Base-by-base conservation (phyloP, 148 eudicot genomes). In the Pharnaceum exiguum region DNA sequence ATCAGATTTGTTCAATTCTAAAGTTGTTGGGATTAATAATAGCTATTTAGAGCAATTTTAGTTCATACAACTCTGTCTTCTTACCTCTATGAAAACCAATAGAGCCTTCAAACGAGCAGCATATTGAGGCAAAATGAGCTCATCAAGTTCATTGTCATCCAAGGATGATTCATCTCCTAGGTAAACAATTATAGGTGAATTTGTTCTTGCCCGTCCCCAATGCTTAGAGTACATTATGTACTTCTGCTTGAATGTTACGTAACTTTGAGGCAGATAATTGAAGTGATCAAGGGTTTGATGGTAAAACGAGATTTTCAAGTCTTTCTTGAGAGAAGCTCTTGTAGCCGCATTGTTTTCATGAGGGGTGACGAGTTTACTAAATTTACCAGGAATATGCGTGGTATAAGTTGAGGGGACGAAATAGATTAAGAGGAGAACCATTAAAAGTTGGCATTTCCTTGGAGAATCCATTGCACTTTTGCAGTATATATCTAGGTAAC, bases 281-380 rank as follows among this genome's bases (percentile, higher is more conserved):
- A 69, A 69, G 29, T 69, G 73, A 36, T 69, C 73, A 10, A 69
- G 33, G 37, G 62, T 69, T 55, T 69, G 73, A 46, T 15, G 23
- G 29, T 61, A 61, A 23, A 28, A 62, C 7, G 46, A 30, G n/a
- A 58, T 30, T 38, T 61, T 13, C 28, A 37, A 46, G 9, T 55
- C 51, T 29, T 46, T 47, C 7, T 11, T 13, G 1, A 10, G 19
- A 10, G 48, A 26, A 36, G 16, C 25, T 67, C 43, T 38, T 10
- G 39, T 32, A 23, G 42, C n/a, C n/a, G n/a, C n/a, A n/a, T n/a
- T n/a, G n/a, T n/a, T n/a, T n/a, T n/a, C n/a, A n/a, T n/a, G n/a
- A n/a, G n/a, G n/a, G n/a, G n/a, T n/a, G n/a, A n/a, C n/a, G n/a
- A n/a, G n/a, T n/a, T n/a, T n/a, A n/a, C n/a, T n/a, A n/a, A n/a